phyloP scores from a whole-genome alignment of 306 rosid genomes.

The Vigna radiata region DNA sequence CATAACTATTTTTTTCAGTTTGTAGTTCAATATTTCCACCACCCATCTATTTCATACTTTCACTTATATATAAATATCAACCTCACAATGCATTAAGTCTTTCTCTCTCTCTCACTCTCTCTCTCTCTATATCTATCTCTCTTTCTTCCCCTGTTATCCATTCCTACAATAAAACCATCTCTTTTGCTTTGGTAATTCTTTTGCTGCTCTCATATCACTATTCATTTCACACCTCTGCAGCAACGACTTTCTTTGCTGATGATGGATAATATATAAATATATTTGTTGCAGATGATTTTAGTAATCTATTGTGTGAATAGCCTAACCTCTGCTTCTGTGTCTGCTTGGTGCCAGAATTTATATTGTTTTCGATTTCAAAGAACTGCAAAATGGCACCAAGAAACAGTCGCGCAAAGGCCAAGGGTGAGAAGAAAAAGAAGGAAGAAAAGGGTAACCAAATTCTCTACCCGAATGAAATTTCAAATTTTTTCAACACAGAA shows the following conservation, averaged over 20 bases:
- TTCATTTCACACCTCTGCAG: constrained; percentile 15
- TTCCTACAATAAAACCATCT: constrained; percentile 12
- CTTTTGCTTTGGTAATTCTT: constrained; percentile 47
- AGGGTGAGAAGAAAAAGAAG: constrained; percentile 94
- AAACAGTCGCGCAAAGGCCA: constrained; percentile 83
- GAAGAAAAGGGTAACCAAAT: constrained; percentile 73
- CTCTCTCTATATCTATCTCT: background rate
- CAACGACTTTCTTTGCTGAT: constrained; percentile 20
- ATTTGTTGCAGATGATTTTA: background rate
- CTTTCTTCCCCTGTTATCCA: constrained; percentile 20
- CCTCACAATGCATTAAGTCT: constrained; percentile 41
- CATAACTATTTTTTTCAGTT: background rate
- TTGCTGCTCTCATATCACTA: background rate
- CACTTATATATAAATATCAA: background rate
- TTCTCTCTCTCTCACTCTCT: background rate
- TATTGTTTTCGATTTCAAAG: constrained; percentile 26
- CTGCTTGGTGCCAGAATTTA: constrained; percentile 23
- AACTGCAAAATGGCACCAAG: constrained; percentile 83
- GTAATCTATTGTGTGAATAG: background rate
- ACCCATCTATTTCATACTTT: background rate
- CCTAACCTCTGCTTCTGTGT: constrained; percentile 13
- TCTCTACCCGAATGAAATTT: background rate
- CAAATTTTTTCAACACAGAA: no score
- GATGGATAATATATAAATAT: background rate
- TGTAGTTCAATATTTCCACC: background rate